A percentile compares a stretch with the other conserved stretches of the same genome.
Conservation (phyloP, 768 basidiomycete genomes). For the Galerina sulciceps region DNA sequence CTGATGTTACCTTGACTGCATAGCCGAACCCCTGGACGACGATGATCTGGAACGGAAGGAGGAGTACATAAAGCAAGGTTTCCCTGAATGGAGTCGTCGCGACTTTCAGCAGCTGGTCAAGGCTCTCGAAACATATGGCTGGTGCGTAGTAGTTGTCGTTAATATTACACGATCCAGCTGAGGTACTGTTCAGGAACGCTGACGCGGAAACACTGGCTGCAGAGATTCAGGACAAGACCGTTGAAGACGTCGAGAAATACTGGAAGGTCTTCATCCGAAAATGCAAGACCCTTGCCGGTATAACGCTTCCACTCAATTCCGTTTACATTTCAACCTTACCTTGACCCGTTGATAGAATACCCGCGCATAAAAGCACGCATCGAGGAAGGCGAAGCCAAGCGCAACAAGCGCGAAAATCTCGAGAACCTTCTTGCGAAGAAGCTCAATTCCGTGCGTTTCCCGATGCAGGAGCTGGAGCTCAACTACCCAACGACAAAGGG, state of each 20-base stretch:
- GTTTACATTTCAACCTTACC: background rate
- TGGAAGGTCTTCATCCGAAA: conserved; percentile 86
- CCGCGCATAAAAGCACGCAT: conserved; percentile 85
- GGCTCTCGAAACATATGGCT: conserved; percentile 70
- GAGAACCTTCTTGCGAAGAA: conserved; percentile 81
- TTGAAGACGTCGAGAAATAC: conserved; percentile 79
- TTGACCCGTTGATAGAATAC: conserved; percentile 52
- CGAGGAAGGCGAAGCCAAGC: conserved; percentile 88
- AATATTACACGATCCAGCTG: background rate
- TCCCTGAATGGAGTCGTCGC: conserved; percentile 89
- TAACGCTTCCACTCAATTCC: conserved; percentile 15
- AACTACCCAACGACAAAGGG: conserved; percentile 96
- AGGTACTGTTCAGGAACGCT: conserved; percentile 51
- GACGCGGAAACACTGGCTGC: conserved; percentile 70
- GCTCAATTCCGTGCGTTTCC: conserved; percentile 82
- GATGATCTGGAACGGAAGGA: conserved; percentile 80
- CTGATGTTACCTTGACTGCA: too few relatives aligned
- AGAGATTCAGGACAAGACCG: conserved; percentile 84
- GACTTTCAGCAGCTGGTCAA: conserved; percentile 93
- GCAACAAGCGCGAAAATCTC: conserved; percentile 82
- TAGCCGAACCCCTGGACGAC: too few relatives aligned
- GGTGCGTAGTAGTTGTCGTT: conserved; percentile 46
- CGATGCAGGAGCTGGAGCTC: conserved; percentile 96
- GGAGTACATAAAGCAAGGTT: conserved; percentile 73
- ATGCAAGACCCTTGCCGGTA: conserved; percentile 83